Conservation (phyloP, 768 basidiomycete species). For the Amanita muscaria region DNA sequence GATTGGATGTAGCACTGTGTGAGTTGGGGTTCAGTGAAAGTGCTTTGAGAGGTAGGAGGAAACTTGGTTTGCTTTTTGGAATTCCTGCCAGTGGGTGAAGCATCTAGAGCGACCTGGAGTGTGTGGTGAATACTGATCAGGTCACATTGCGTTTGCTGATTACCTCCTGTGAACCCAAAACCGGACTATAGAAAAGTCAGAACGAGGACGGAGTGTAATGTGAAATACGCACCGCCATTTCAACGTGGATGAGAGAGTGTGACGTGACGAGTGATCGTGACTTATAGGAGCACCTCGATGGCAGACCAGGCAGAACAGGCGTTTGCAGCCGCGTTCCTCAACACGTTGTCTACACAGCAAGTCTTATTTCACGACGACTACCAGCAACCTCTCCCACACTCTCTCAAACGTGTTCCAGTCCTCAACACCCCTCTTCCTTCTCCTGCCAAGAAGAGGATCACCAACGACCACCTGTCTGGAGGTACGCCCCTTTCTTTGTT, state of each 20-base stretch:
- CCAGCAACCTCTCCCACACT: conserved; percentile 58
- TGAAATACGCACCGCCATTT: conserved; percentile 30
- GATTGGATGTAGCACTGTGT: conserved; percentile 77
- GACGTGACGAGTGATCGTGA: conserved; percentile 10
- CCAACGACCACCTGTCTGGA: neutral
- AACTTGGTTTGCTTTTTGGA: conserved; percentile 52
- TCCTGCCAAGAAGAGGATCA: conserved; percentile 4
- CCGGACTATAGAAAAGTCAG: conserved; percentile 28
- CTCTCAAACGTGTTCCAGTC: conserved; percentile 61
- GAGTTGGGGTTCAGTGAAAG: neutral
- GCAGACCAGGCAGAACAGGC: conserved; percentile 52
- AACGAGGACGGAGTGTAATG: neutral
- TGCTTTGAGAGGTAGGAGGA: neutral
- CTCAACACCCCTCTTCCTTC: conserved; percentile 22
- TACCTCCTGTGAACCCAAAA: conserved; percentile 38
- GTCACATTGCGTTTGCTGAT: conserved; percentile 3
- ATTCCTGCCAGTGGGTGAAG: conserved; percentile 90
- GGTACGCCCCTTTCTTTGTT: neutral
- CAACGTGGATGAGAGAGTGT: no score
- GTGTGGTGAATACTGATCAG: neutral
- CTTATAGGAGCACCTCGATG: conserved; percentile 20
- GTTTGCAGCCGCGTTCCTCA: conserved; percentile 59
- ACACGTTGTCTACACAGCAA: conserved; percentile 57
- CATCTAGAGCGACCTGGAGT: conserved; percentile 70
- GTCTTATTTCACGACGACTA: conserved; percentile 67